These are phyloP conservation scores for Xylaria scruposa DNA, from an alignment of 495 filamentous ascomycete species.

Conservation along the genomic window DNA sequence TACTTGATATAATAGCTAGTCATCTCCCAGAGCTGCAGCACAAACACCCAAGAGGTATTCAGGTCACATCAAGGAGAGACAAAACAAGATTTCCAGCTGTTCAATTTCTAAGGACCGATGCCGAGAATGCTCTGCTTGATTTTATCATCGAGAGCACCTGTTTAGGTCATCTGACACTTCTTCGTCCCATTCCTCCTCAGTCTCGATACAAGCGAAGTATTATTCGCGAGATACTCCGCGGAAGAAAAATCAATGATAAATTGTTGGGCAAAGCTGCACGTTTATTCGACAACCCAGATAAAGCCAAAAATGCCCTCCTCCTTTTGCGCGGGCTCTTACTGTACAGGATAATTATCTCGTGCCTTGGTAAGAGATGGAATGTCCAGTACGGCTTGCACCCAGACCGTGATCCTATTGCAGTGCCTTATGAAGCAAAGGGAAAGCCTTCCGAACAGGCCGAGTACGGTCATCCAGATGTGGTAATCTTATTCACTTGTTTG, in stretches of 20 bases:
- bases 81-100: slow-evolving; percentile 42
- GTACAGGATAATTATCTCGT: slow-evolving; percentile 47
- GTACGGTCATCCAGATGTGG: slow-evolving; percentile 62
- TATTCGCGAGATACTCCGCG: slow-evolving; percentile 45
- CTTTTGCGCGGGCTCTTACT: slow-evolving; percentile 50
- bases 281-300: slow-evolving; percentile 42
- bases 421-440: slow-evolving; percentile 59
- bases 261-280: slow-evolving; percentile 31
- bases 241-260: slow-evolving; percentile 21
- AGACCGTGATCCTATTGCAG: slow-evolving; percentile 51
- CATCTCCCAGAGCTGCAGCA: slow-evolving; percentile 41
- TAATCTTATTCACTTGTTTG: slow-evolving; percentile 60
- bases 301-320: slow-evolving; percentile 43
- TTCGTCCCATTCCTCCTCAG: slow-evolving; percentile 37
- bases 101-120: slow-evolving; percentile 47
- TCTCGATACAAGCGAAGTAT: slow-evolving; percentile 17
- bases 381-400: slow-evolving; percentile 54
- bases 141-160: slow-evolving; percentile 43
- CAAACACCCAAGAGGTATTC: slow-evolving; percentile 46
- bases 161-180: slow-evolving; percentile 32
- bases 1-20: slow-evolving; percentile 49
- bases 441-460: slow-evolving; percentile 58
- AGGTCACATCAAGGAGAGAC: slow-evolving; percentile 39
- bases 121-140: slow-evolving; percentile 44
- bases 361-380: slow-evolving; percentile 53